Evolutionary conservation across 1,284 basidiomycete genomes (phyloP).

Genomic region (Ustilago esculenta): DNA sequence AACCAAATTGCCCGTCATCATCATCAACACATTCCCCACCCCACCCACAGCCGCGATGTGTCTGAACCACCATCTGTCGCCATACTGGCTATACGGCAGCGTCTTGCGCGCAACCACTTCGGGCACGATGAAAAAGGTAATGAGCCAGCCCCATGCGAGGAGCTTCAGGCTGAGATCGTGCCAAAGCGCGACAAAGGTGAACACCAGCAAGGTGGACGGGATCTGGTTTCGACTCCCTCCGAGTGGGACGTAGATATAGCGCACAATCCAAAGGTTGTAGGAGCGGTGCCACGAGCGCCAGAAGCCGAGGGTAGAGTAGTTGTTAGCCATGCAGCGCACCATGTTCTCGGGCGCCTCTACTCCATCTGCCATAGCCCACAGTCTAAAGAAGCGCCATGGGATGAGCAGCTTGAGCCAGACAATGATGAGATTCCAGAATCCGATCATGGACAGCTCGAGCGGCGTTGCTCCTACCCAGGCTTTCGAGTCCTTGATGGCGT

Average conservation of each 20-base stretch:
- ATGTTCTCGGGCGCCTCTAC: constrained; percentile 97
- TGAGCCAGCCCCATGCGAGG: constrained; percentile 95
- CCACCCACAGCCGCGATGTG: constrained; percentile 86
- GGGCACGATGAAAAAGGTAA: constrained; percentile 88
- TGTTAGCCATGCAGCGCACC: constrained; percentile 98
- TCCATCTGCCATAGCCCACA: constrained; percentile 90
- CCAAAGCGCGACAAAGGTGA: constrained; percentile 99
- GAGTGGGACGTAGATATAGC: constrained; percentile 87
- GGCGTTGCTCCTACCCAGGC: constrained; percentile 78
- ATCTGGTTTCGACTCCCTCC: constrained; percentile 78
- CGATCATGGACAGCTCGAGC: constrained; percentile 87
- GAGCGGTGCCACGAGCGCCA: constrained; percentile 97
- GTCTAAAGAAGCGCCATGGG: constrained; percentile 95
- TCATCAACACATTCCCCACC: constrained; percentile 84
- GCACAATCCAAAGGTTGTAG: constrained; percentile 94
- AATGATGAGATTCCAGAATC: constrained; percentile 95
- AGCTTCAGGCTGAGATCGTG: constrained; percentile 90
- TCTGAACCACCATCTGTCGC: constrained; percentile 79
- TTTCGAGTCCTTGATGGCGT: constrained; percentile 90
- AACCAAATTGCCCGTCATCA: constrained; percentile 93
- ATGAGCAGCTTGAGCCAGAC: constrained; percentile 99
- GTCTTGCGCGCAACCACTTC: constrained; percentile 76
- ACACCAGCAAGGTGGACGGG: constrained; percentile 80
- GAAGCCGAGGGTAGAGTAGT: constrained; percentile 91
- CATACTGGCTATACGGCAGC: constrained; percentile 77